Evolutionary conservation across 768 basidiomycete genomes (phyloP), one percentile per base, ranked within the genome.

Genomic region (Trametopsis cervina): DNA sequence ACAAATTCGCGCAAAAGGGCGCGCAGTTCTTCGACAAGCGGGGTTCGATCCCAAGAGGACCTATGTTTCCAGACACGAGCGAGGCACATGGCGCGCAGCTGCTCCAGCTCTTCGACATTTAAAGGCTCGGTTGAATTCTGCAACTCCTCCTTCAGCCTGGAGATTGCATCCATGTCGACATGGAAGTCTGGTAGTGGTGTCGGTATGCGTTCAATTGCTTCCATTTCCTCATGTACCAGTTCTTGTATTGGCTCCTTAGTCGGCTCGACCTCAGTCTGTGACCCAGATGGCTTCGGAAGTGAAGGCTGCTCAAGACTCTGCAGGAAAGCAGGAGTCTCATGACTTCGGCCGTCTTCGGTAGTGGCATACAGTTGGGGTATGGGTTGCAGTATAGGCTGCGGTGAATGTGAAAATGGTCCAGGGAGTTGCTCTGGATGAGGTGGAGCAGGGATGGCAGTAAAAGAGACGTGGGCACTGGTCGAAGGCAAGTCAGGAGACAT

Each of bases 91-190:
- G 96, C 94, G 4, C 96, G 80, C 4, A 99, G 73, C 64, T 98
- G 93, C 62, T 98, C 96, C 4, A 99, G 76, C 60, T 95, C 82
- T 60, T 99, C 96, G 42, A 97, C 74, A 21, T 73, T 88, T 37
- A 97, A 69, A 0, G 60, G 61, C 4, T 51, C 61, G 1, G 95
- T 96, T 39, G 61, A 61, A 15, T 75, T 68, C 27, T 66, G 66
- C 22, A 97, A 62, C 39, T 70, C 64, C 2, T 61, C 39, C 47
- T 69, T 65, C 0, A 98, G 74, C 9, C 72, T 59, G 0, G 56
- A 57, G 21, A 95, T 55, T 9, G 71, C 60, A 2, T 51, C 60
- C 20, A 76, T 68, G 41, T 87, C 72, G 12, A 95, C 58, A 36
- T 78, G 63, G 65, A 99, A 96, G 35, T 85, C 81, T 1, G 91